These are phyloP conservation scores for Pseudonectria buxi DNA, from an alignment of 2,329 filamentous ascomycete genomes.

Conservation along the genomic window DNA sequence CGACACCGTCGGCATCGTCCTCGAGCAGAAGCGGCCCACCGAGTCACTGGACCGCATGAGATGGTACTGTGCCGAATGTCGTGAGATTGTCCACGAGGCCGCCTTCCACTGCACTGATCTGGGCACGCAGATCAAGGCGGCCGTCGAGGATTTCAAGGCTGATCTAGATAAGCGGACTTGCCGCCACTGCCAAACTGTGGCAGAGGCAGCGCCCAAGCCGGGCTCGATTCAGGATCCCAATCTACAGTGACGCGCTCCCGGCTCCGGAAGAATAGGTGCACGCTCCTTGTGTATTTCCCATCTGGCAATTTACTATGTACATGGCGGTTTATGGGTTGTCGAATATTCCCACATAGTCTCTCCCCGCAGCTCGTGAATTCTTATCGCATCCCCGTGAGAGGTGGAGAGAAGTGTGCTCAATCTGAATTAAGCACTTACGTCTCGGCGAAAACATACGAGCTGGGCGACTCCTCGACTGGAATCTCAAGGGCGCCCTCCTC, in stretches of 20 bases:
- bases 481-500: slow-evolving; percentile 83
- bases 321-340: too few relatives aligned
- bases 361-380: too few relatives aligned
- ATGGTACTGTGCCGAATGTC: slow-evolving; percentile 79
- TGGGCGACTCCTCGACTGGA: slow-evolving; percentile 68
- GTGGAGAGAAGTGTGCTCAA: background rate
- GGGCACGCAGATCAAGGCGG: slow-evolving; percentile 89
- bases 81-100: slow-evolving; percentile 73
- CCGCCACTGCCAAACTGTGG: slow-evolving; percentile 66
- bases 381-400: too few relatives aligned
- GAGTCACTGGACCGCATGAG: slow-evolving; percentile 69
- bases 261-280: too few relatives aligned
- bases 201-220: slow-evolving; percentile 59
- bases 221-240: slow-evolving; percentile 57
- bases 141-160: slow-evolving; percentile 73
- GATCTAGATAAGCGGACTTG: slow-evolving; percentile 66
- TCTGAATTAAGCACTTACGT: slow-evolving; percentile 44
- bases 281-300: too few relatives aligned
- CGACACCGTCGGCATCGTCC: slow-evolving; percentile 86
- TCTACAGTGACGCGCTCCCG: slow-evolving; percentile 22
- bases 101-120: slow-evolving; percentile 84
- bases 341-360: too few relatives aligned
- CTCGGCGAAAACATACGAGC: slow-evolving; percentile 70
- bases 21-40: slow-evolving; percentile 74
- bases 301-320: too few relatives aligned